Evolutionary conservation across 768 basidiomycete species (phyloP), one percentile per base, ranked within the genome.

Genomic region (Amanita pallidorosea): DNA sequence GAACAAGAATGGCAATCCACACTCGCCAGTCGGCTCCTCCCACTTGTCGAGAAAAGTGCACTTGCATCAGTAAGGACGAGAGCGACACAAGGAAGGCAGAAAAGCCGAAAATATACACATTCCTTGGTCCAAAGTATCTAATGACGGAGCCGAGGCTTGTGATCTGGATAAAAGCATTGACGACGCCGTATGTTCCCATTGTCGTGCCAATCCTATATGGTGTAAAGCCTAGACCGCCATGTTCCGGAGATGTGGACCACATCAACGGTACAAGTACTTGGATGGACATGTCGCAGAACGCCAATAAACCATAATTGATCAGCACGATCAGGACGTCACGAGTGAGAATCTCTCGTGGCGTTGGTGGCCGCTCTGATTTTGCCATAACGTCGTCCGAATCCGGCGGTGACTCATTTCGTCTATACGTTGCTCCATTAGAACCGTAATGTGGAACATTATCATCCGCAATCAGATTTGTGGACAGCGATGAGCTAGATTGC

Each of bases 221-320:
- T 25, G 69, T 61, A 35, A 81, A 64, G 9, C 79, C 79, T n/a
- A 83, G 70, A 0, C 81, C 82, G 17, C 82, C 81, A 4, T 73
- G 61, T 7, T 62, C 60, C 42, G 76, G 60, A 1, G 83, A 76
- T 0, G 79, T 79, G 20, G 77, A 74, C 51, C 61, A 67, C 50
- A 69, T 54, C 20, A 69, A 60, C 7, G 66, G 64, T 5, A 27
- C 5, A 23, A 48, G 25, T 12, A 40, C 47, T 27, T 49, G 47
- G 40, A 31, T 20, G 25, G 17, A 25, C 42, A 49, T 45, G 29
- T 53, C 35, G 18, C 38, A 49, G 17, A 35, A n/a, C 15, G 43
- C 29, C 31, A 17, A 13, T 33, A 36, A 20, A 42, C 43, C 38
- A 3, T 43, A 27, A 38, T 43, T 43, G 20, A 42, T 8, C 29